These are phyloP conservation scores for Lactarius akahatsu DNA, from an alignment of 768 basidiomycete species.

Conservation along the genomic window DNA sequence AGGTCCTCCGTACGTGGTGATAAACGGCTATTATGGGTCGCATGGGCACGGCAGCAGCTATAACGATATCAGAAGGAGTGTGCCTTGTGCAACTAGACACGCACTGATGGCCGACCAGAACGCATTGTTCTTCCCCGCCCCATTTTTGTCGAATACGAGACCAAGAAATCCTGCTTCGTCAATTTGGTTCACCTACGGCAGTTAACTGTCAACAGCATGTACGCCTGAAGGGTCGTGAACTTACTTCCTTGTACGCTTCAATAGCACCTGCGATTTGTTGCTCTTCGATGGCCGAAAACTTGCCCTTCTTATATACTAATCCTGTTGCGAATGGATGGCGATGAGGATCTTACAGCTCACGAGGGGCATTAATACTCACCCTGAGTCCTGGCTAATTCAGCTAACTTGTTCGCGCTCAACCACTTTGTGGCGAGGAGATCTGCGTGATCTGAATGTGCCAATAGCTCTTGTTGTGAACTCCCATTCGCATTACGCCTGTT, in stretches of 20 bases:
- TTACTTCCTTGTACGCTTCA: conserved; percentile 57
- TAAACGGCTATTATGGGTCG: conserved; percentile 84
- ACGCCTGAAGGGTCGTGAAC: conserved; percentile 31
- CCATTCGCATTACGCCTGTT: conserved; percentile 11
- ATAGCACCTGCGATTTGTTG: conserved; percentile 64
- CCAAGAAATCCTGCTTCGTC: conserved; percentile 54
- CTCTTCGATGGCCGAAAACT: conserved; percentile 79
- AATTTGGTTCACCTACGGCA: conserved; percentile 49
- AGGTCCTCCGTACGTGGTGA: conserved; percentile 69
- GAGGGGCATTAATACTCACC: conserved; percentile 41
- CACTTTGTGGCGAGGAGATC: conserved; percentile 75
- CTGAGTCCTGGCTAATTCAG: conserved; percentile 65
- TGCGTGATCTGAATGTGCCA: conserved; percentile 56
- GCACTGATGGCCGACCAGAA: conserved; percentile 84
- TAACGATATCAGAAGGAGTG: not conserved
- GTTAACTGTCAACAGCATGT: conserved; percentile 17
- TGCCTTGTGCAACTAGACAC: conserved; percentile 30
- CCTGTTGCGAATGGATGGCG: conserved; percentile 43
- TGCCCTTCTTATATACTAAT: conserved; percentile 85
- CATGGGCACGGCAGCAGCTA: conserved; percentile 68
- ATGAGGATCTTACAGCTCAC: not conserved
- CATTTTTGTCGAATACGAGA: conserved; percentile 67
- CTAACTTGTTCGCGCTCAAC: conserved; percentile 67
- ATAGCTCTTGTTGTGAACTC: conserved; percentile 34
- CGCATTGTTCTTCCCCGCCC: conserved; percentile 52